Evolutionary conservation across 495 filamentous ascomycete genomes (phyloP), one percentile per base, ranked within the genome.

Genomic region (Cairneyella variabilis): DNA sequence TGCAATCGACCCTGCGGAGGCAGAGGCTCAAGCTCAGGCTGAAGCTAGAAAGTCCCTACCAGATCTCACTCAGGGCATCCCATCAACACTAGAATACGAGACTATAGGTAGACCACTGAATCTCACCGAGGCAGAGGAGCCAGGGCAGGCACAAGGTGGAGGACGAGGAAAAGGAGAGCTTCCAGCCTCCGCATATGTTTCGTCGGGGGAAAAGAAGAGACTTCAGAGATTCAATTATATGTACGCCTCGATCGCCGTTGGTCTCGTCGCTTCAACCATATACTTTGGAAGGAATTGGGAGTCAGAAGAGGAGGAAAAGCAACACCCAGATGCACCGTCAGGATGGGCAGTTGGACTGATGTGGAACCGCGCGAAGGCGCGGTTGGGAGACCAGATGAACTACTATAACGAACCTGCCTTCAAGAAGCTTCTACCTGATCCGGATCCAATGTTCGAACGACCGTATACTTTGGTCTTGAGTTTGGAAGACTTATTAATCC

Each of bases 391-490:
- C 53, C 77, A 87, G 41, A 76, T 90, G 44, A 84, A 82, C 58
- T 96, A 97, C 76, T 97, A 96, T 75, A 95, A 90, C 58, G 93
- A 98, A 57, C 93, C 93, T 16, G 85, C 91, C 11, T 98, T 98
- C 73, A 82, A 88, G 6, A 96, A 96, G 75, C 76, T 98, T 47
- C 78, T 98, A 36, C 93, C 93, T 14, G 90, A 97, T 54, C 80
- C 88, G 38, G 88, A 95, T 61, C 87, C 89, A 10, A 78, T 79
- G 36, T 83, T 88, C 63, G 83, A 83, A 56, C 84, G 87, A 40
- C 91, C 92, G n/a, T 96, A 93, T 69, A 98, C 93, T 1, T 74
- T 98, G 41, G 89, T 95, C 14, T 74, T 98, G 57, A 90, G 88
- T 68, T 70, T 98, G 60, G 95, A 98, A 71, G 93, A 97, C 69